Evolutionary conservation across 192 early-diverging fungal species (phyloP), one percentile per base, ranked within the genome.

Genomic region (Coemansia sp.): DNA sequence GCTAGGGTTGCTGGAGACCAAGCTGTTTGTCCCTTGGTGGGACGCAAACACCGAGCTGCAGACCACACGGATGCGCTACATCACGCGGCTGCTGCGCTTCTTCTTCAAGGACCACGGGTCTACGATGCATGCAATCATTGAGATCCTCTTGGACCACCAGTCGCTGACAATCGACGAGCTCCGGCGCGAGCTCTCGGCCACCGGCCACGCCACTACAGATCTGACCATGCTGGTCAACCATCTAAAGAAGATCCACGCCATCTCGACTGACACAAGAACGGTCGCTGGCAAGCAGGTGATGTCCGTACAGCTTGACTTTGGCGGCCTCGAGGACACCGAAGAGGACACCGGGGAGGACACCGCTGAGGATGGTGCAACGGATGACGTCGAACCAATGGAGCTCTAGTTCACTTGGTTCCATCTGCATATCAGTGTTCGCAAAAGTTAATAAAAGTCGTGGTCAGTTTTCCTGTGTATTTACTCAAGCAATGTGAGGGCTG

Each of bases 101-200:
- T 77, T 82, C n/a, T 82, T 77, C 60, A 71, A 69, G 61, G 79
- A 82, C 45, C 71, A 82, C n/a, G 79, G 79, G 0, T 40, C 74
- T 0, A 77, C 71, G 3, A 82, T 82, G 79, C 79, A 77, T 18
- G 71, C 71, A 7, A 62, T 77, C 21, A 68, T 73, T 7, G 79
- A 82, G 40, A 57, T 63, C 4, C 40, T 82, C 43, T 48, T 77
- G 31, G 79, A 82, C 28, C 64, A 65, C 34, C 79, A 75, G 56
- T 25, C 70, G 26, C 74, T 81, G 64, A 65, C 66, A n/a, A 58
- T 68, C n/a, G 78, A 81, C 4, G 70, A 81, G 7, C 58, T 81
- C 49, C 66, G 73, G 5, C 65, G 67, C 12, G 73, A 81, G 39
- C 64, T 81, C 34, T 63, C 73, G 29, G 26, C 73, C 10, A 61